Conservation (phyloP, 345 rosid species). For the Durio zibethinus region DNA sequence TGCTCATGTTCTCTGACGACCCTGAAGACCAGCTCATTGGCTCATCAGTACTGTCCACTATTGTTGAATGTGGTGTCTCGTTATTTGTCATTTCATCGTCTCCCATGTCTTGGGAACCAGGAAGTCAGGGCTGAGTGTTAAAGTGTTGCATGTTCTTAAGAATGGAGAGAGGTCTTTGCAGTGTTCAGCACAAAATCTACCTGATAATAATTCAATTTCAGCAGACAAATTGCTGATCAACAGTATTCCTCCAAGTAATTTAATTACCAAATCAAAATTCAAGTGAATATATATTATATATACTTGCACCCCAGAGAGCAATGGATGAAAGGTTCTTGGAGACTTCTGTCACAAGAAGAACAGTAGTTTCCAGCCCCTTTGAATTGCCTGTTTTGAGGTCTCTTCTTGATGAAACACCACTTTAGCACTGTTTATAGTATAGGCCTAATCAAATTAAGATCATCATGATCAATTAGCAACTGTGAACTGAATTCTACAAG, state of each 20-base stretch:
- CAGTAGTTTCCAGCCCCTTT: slow-evolving; percentile 88
- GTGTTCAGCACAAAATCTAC: slow-evolving; percentile 89
- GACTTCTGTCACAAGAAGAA: slow-evolving; percentile 93
- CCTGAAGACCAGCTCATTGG: slow-evolving; percentile 70
- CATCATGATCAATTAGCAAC: background rate
- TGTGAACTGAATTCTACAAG: background rate
- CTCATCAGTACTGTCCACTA: slow-evolving; percentile 70
- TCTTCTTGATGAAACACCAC: slow-evolving; percentile 96
- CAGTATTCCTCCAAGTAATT: background rate
- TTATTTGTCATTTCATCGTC: slow-evolving; percentile 49
- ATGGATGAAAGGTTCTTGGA: slow-evolving; percentile 83
- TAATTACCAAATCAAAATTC: background rate
- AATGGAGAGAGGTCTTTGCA: slow-evolving; percentile 62
- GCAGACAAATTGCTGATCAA: background rate
- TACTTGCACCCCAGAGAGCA: slow-evolving; percentile 96
- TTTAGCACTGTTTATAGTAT: slow-evolving; percentile 89
- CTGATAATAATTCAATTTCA: slow-evolving; percentile 24
- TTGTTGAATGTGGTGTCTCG: slow-evolving; percentile 65
- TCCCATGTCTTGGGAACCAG: slow-evolving; percentile 78
- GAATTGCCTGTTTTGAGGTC: slow-evolving; percentile 93
- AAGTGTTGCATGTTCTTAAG: slow-evolving; percentile 57
- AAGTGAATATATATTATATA: background rate
- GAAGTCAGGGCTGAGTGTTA: slow-evolving; percentile 85
- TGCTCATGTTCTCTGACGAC: slow-evolving; percentile 44
- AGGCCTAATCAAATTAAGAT: slow-evolving; percentile 44